Evolutionary conservation across 345 rosid species (phyloP).

Genomic region (Melaleuca quinquenervia): DNA sequence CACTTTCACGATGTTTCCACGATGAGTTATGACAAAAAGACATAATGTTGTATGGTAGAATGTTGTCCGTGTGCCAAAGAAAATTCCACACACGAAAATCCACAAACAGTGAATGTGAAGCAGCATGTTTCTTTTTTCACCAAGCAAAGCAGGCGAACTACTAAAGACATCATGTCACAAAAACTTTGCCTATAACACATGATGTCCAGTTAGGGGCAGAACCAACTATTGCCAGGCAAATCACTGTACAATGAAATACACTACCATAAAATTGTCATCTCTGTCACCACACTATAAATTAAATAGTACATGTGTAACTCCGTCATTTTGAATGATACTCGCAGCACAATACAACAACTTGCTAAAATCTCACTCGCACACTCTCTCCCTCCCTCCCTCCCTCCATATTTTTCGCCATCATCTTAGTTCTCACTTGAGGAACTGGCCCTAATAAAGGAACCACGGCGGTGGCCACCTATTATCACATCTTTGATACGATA

Average conservation of each 20-base stretch:
- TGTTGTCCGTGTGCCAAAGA: not conserved
- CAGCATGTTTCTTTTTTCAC: not conserved
- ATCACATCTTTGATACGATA: constrained; percentile 70
- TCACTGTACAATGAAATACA: not conserved
- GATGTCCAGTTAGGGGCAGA: not conserved
- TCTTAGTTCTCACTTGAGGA: constrained; percentile 29
- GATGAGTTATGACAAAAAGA: not conserved
- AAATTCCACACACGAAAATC: not conserved
- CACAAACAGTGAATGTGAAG: not conserved
- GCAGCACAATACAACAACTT: not conserved
- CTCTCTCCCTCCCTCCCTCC: not conserved
- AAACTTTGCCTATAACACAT: not conserved
- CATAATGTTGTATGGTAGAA: not conserved
- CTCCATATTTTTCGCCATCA: not conserved
- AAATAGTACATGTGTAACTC: not conserved
- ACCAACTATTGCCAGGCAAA: not conserved
- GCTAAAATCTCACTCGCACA: not conserved
- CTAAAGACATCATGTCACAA: not conserved
- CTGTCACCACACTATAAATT: not conserved
- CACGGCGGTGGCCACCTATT: constrained; percentile 63
- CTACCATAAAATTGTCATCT: not conserved
- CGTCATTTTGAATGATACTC: not conserved
- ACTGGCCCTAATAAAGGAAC: constrained; percentile 44
- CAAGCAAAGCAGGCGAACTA: not conserved
- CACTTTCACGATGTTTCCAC: not conserved